Evolutionary conservation across 495 filamentous ascomycete species (phyloP).

Genomic region (Penicillium coffeae): DNA sequence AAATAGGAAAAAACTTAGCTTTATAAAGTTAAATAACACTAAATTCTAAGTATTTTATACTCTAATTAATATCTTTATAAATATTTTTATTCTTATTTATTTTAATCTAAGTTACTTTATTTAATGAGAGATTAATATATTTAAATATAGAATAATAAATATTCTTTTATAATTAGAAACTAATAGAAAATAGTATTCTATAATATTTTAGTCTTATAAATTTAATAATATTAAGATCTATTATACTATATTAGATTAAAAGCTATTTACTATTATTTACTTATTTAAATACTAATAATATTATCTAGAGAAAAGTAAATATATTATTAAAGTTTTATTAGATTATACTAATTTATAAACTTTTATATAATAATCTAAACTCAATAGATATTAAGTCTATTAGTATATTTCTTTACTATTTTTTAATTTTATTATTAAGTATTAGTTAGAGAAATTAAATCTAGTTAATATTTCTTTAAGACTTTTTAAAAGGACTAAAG

Average conservation of each 20-base stretch:
- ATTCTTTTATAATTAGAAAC: not conserved
- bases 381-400: not conserved
- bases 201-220: not conserved
- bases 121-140: not conserved
- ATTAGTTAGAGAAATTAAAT: not conserved
- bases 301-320: not conserved
- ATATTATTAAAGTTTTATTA: not conserved
- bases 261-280: constrained; percentile 1
- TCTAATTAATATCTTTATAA: not conserved
- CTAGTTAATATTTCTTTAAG: not conserved
- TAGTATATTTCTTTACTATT: not conserved
- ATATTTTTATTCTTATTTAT: not conserved
- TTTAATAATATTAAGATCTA: not conserved
- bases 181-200: not conserved
- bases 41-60: not conserved
- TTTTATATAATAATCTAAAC: not conserved
- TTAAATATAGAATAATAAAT: too few species aligned
- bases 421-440: not conserved
- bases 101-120: not conserved
- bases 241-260: not conserved
- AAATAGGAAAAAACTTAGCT: constrained; percentile 1
- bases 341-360: not conserved
- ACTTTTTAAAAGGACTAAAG: not conserved
- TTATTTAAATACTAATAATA: not conserved
- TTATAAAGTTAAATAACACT: not conserved